Conservation (phyloP, 2,329 filamentous ascomycete genomes). For the Pseudonectria buxi region DNA sequence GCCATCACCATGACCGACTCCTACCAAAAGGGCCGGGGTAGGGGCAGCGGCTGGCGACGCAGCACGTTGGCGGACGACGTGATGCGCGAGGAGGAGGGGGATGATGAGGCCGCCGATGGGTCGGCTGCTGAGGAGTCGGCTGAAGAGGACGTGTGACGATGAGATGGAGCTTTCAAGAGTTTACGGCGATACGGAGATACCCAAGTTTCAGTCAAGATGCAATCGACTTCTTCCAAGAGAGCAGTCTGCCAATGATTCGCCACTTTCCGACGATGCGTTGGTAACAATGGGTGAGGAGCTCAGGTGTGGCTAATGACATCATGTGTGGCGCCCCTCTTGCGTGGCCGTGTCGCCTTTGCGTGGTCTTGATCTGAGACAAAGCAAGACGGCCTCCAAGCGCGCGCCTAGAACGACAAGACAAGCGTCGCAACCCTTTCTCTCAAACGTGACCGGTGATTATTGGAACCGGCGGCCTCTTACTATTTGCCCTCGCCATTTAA, state of each 20-base stretch:
- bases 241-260: no score
- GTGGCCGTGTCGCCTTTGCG: conserved; percentile 24
- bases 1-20: conserved; percentile 49
- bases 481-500: conserved; percentile 4
- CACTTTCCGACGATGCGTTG: no score
- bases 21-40: conserved; percentile 37
- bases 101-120: conserved; percentile 18
- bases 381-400: conserved; percentile 18
- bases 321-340: conserved; percentile 10
- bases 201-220: not conserved
- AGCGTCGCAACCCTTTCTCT: not conserved
- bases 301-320: conserved; percentile 25
- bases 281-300: not conserved
- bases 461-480: conserved; percentile 15
- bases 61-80: conserved; percentile 30
- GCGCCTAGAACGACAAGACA: conserved; percentile 13
- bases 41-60: conserved; percentile 24
- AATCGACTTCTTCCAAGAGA: no score
- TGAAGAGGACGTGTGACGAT: conserved; percentile 5
- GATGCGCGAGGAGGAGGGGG: conserved; percentile 23
- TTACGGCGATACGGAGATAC: conserved; percentile 7
- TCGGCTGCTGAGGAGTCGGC: conserved; percentile 19
- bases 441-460: conserved; percentile 1
- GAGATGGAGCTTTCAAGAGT: conserved; percentile 3
- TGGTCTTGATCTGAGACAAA: conserved; percentile 11